Evolutionary conservation across 2,329 filamentous ascomycete genomes (phyloP).

Genomic region (Neofusicoccum ribis): DNA sequence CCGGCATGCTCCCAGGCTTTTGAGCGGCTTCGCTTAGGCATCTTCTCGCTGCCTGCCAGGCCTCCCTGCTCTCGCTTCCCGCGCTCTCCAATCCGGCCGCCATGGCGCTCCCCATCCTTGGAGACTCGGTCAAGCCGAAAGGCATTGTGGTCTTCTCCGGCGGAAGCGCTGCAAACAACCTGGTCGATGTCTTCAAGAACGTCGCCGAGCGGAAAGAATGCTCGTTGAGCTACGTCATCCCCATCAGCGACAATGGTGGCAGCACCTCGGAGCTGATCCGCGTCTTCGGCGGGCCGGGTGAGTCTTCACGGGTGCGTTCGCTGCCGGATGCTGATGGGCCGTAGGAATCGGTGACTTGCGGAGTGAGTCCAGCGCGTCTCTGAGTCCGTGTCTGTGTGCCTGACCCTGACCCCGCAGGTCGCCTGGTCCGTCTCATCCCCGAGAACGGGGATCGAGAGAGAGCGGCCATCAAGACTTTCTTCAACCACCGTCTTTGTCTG

Average conservation of each 20-base stretch:
- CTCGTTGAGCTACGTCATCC: slow-evolving; percentile 80
- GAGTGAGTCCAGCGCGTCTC: slow-evolving; percentile 53
- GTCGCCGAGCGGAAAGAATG: slow-evolving; percentile 63
- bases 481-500: slow-evolving; percentile 80
- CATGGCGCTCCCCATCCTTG: slow-evolving; percentile 22
- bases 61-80: too few relatives aligned
- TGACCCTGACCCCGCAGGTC: slow-evolving; percentile 56
- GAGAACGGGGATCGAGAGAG: slow-evolving; percentile 55
- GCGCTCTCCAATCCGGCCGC: too few relatives aligned
- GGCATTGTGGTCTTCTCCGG: slow-evolving; percentile 87
- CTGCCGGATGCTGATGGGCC: slow-evolving; percentile 11
- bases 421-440: slow-evolving; percentile 88
- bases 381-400: slow-evolving; percentile 8
- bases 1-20: background rate
- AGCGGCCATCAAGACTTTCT: slow-evolving; percentile 74
- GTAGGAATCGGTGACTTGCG: slow-evolving; percentile 70
- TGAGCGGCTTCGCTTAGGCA: background rate
- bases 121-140: slow-evolving; percentile 28
- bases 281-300: slow-evolving; percentile 90
- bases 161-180: slow-evolving; percentile 88
- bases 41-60: background rate
- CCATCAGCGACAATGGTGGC: slow-evolving; percentile 94
- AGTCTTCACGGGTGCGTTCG: slow-evolving; percentile 28
- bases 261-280: slow-evolving; percentile 91
- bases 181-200: slow-evolving; percentile 83